phyloP scores from a whole-genome alignment of 2,329 filamentous ascomycete genomes.

The Sporothrix protearum region DNA sequence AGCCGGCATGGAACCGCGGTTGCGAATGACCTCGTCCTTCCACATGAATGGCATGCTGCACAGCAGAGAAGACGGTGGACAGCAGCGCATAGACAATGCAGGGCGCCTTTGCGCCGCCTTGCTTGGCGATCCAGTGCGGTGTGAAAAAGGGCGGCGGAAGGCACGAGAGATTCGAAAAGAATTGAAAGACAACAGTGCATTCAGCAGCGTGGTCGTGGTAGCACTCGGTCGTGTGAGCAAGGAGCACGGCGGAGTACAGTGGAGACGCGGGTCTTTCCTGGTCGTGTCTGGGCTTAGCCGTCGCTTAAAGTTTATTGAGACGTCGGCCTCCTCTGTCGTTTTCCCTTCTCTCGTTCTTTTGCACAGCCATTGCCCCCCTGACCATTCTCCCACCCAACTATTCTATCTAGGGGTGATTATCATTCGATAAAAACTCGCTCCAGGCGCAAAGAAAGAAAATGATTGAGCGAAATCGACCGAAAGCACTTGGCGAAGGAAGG shows the following conservation, averaged over 20 bases:
- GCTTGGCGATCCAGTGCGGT: conserved; percentile 25
- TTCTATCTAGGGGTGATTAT: background rate
- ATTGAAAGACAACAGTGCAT: conserved; percentile 28
- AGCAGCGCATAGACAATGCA: conserved; percentile 26
- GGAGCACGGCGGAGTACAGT: conserved; percentile 11
- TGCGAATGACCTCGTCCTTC: conserved; percentile 25
- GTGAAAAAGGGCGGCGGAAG: conserved; percentile 28
- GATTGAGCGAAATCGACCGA: background rate
- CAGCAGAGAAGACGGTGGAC: conserved; percentile 23
- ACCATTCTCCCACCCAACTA: background rate
- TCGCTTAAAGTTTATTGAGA: background rate
- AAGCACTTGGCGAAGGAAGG: background rate
- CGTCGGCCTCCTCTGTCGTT: background rate
- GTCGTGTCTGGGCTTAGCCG: background rate
- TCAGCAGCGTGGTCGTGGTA: conserved; percentile 26
- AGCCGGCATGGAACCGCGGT: background rate
- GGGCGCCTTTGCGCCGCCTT: conserved; percentile 22
- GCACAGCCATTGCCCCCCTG: background rate
- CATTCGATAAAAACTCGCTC: background rate
- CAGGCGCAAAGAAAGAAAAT: background rate
- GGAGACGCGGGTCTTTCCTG: background rate
- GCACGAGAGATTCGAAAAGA: conserved; percentile 27
- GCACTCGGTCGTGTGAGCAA: conserved; percentile 29
- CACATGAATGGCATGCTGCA: conserved; percentile 25
- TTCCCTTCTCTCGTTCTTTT: background rate